phyloP scores from a whole-genome alignment of 495 filamentous ascomycete species.

The Saxispiralis lemnorum region DNA sequence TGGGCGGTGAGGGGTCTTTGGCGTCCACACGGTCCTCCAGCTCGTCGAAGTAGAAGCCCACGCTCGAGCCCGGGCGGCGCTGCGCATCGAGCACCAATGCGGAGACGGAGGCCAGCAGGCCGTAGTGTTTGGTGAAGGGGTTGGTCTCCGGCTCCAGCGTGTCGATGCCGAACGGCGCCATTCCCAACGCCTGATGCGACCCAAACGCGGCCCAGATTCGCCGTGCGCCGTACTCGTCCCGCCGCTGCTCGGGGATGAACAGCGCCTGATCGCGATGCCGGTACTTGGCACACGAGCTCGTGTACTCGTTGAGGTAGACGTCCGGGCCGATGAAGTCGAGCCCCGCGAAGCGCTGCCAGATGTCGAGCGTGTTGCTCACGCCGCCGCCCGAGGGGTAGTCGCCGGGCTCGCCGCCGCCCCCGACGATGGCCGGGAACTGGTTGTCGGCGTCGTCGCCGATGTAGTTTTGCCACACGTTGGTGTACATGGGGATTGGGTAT shows the following conservation, averaged over 20 bases:
- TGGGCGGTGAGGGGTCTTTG: constrained; percentile 17
- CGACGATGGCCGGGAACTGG: constrained; percentile 25
- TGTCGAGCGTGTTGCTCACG: constrained; percentile 27
- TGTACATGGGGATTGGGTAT: constrained; percentile 31
- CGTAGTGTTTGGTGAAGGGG: constrained; percentile 27
- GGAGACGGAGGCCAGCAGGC: constrained; percentile 23
- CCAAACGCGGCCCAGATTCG: constrained; percentile 31
- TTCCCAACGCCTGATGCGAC: constrained; percentile 27
- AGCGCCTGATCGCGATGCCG: constrained; percentile 29
- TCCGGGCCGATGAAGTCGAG: constrained; percentile 35
- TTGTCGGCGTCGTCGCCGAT: constrained; percentile 18
- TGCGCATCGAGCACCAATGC: constrained; percentile 30
- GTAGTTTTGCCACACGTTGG: constrained; percentile 32
- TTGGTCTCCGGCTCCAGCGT: constrained; percentile 23
- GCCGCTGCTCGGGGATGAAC: constrained; percentile 35
- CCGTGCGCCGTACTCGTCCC: constrained; percentile 31
- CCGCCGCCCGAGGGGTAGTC: constrained; percentile 32
- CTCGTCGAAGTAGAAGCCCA: constrained; percentile 37
- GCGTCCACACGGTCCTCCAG: constrained; percentile 4
- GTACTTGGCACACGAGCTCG: constrained; percentile 27
- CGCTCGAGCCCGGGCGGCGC: constrained; percentile 16
- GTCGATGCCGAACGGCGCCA: constrained; percentile 32
- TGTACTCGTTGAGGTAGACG: constrained; percentile 31
- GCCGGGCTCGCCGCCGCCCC: constrained; percentile 29
- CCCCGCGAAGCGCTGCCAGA: constrained; percentile 29